These are phyloP conservation scores for Garcia nutans DNA, from an alignment of 345 rosid genomes.

Conservation along the genomic window DNA sequence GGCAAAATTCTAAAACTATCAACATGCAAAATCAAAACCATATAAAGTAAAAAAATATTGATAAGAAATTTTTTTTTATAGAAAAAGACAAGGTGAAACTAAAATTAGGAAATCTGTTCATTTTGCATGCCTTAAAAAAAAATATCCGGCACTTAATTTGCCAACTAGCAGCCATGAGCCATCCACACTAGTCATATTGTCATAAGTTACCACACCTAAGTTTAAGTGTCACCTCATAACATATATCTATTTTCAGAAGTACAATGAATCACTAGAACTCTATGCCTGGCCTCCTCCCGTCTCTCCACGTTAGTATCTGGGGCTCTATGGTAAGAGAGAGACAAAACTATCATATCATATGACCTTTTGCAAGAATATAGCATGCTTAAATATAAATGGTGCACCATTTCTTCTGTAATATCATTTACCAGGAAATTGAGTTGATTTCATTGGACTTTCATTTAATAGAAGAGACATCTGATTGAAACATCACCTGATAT, in stretches of 20 bases:
- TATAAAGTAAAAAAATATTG: neutral
- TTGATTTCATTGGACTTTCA: neutral
- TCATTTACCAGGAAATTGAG: neutral
- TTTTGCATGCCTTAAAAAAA: neutral
- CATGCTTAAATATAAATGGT: neutral
- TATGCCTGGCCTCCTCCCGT: neutral
- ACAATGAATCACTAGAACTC: neutral
- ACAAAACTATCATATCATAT: neutral
- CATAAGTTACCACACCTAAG: too few relatives aligned
- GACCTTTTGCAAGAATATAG: neutral
- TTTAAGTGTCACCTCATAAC: neutral
- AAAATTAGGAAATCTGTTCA: neutral
- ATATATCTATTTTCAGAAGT: neutral
- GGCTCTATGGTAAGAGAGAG: neutral
- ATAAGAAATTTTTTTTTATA: too few relatives aligned
- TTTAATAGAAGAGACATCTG: neutral
- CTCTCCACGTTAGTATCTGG: neutral
- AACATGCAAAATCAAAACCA: conserved; percentile 6
- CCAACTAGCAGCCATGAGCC: neutral
- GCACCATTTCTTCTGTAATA: neutral
- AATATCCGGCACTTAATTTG: neutral
- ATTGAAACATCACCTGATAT: conserved; percentile 54
- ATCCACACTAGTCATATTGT: too few relatives aligned
- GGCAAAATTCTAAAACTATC: neutral
- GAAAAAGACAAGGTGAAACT: neutral